Percentiles rank a stretch among this genome's conserved stretches.
phyloP scores from a whole-genome alignment of 1,284 basidiomycete species.

The Cryptococcus deneoformans region DNA sequence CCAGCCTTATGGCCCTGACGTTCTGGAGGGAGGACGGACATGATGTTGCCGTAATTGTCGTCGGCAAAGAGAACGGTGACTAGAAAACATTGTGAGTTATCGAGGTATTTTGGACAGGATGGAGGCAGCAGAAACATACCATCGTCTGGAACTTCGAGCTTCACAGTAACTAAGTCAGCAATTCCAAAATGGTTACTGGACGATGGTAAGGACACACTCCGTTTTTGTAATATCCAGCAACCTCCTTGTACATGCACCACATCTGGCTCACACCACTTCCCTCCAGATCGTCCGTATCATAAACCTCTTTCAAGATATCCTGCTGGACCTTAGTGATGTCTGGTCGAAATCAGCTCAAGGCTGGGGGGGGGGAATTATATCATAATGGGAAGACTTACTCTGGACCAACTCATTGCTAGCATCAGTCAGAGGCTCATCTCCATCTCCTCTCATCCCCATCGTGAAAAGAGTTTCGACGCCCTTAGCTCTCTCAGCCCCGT shows the following conservation, averaged over 20 bases:
- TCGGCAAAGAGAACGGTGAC: conserved; percentile 37
- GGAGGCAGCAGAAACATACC: conserved; percentile 14
- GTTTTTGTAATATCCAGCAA: conserved; percentile 60
- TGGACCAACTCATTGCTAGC: conserved; percentile 27
- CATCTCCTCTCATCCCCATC: conserved; percentile 41
- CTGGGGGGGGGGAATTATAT: neutral
- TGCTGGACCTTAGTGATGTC: conserved; percentile 61
- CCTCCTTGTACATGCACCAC: conserved; percentile 56
- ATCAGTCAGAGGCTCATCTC: conserved; percentile 27
- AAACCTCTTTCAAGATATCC: conserved; percentile 59
- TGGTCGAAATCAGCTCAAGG: conserved; percentile 5
- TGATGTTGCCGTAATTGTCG: conserved; percentile 46
- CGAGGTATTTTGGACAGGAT: neutral
- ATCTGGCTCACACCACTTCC: conserved; percentile 7
- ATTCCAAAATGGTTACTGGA: too few relatives aligned
- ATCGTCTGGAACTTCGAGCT: conserved; percentile 40
- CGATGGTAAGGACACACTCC: conserved; percentile 52
- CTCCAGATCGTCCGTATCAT: conserved; percentile 44
- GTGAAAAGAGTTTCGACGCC: conserved; percentile 34
- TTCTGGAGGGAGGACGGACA: conserved; percentile 52
- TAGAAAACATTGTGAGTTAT: conserved; percentile 2
- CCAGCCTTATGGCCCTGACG: conserved; percentile 60
- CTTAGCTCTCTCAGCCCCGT: conserved; percentile 33
- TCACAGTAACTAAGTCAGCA: conserved; percentile 35
- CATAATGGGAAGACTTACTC: conserved; percentile 13